Conservation (phyloP, 805 yeast genomes). For the Monosporozyma siamensis region DNA sequence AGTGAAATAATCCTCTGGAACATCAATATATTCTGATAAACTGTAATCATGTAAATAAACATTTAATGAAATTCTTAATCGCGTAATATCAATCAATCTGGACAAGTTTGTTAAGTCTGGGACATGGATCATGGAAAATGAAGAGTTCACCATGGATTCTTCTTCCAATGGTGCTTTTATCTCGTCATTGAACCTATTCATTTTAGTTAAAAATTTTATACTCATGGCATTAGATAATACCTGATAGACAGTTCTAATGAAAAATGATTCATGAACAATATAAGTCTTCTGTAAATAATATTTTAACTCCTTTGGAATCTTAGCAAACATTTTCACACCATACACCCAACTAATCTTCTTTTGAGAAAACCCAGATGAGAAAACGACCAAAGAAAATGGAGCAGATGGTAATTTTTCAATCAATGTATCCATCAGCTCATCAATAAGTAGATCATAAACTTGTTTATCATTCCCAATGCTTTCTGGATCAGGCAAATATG, state of each 20-base stretch:
- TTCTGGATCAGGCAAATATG: constrained; percentile 60
- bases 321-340: constrained; percentile 50
- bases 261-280: constrained; percentile 87
- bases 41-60: constrained; percentile 62
- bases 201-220: constrained; percentile 33
- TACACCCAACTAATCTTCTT: constrained; percentile 52
- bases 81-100: constrained; percentile 60
- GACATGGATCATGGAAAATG: constrained; percentile 33
- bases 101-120: constrained; percentile 45
- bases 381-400: constrained; percentile 60
- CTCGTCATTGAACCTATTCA: constrained; percentile 4
- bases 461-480: constrained; percentile 30
- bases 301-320: constrained; percentile 48
- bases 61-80: constrained; percentile 62
- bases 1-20: constrained; percentile 35
- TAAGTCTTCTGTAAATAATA: constrained; percentile 52
- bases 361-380: constrained; percentile 70
- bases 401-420: constrained; percentile 49
- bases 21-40: constrained; percentile 39
- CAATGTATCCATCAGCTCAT: constrained; percentile 49
- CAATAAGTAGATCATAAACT: constrained; percentile 32
- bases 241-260: constrained; percentile 68
- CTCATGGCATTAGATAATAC: constrained; percentile 55
- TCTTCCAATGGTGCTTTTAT: constrained; percentile 9
- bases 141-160: constrained; percentile 7